Conservation (phyloP, 306 rosid genomes). For the Vigna hirtella region DNA sequence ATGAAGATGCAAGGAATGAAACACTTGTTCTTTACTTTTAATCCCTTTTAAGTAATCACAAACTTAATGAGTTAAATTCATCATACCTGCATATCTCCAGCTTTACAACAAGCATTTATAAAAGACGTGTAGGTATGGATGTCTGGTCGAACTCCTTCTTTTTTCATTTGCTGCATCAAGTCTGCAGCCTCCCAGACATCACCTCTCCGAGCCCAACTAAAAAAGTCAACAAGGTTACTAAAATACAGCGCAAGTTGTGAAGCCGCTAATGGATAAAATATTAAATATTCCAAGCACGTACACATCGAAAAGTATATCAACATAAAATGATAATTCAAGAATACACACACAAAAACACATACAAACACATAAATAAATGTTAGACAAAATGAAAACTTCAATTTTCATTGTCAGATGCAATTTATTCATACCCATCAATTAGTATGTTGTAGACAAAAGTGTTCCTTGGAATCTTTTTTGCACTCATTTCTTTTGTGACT, state of each 20-base stretch:
- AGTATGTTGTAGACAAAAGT: slow-evolving; percentile 91
- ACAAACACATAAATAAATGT: neutral
- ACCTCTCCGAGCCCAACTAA: slow-evolving; percentile 97
- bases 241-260: slow-evolving; percentile 16
- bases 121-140: slow-evolving; percentile 94
- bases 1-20: neutral
- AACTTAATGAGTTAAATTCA: slow-evolving; percentile 26
- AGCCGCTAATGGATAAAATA: slow-evolving; percentile 1
- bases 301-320: slow-evolving; percentile 15
- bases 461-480: slow-evolving; percentile 81
- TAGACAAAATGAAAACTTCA: slow-evolving; percentile 7
- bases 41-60: neutral
- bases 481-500: slow-evolving; percentile 92
- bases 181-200: slow-evolving; percentile 99
- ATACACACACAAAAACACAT: neutral
- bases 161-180: slow-evolving; percentile 92
- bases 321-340: slow-evolving; percentile 10
- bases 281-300: neutral
- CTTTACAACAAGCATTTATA: slow-evolving; percentile 91
- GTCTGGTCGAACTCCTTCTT: slow-evolving; percentile 85
- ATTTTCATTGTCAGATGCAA: slow-evolving; percentile 17
- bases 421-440: slow-evolving; percentile 83
- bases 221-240: slow-evolving; percentile 37
- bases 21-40: slow-evolving; percentile 3
- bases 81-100: slow-evolving; percentile 93